Percentiles rank a stretch among this genome's conserved stretches.
phyloP scores from a whole-genome alignment of 2,329 filamentous ascomycete species.

The Orbilia javanica region DNA sequence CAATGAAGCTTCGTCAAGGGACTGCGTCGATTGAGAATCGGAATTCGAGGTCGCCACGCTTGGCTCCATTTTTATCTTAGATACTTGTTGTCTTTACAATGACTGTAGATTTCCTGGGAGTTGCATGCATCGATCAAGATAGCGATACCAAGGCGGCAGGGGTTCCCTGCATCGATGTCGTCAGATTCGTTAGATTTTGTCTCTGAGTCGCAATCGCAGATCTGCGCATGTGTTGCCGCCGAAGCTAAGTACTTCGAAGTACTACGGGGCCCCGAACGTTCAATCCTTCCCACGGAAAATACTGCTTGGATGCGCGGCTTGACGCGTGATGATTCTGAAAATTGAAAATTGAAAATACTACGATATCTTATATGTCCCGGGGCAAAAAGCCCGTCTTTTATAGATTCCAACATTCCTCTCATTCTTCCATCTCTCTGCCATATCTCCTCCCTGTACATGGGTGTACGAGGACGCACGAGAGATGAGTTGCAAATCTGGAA shows the following conservation, averaged over 20 bases:
- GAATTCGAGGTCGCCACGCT: background rate
- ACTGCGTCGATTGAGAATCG: background rate
- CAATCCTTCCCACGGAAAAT: too few species aligned
- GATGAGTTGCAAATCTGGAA: too few species aligned
- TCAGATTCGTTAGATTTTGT: background rate
- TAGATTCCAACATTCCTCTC: background rate
- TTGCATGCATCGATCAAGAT: too few species aligned
- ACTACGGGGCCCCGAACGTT: too few species aligned
- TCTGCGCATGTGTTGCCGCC: constrained; percentile 4
- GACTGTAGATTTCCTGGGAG: too few species aligned
- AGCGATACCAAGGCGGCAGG: background rate
- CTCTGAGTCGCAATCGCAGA: background rate
- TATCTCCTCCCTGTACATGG: too few species aligned
- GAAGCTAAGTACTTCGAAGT: too few species aligned
- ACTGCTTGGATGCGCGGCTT: too few species aligned
- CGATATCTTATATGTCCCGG: background rate
- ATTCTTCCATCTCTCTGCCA: background rate
- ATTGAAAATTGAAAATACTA: background rate
- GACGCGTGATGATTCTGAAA: too few species aligned
- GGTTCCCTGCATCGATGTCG: background rate
- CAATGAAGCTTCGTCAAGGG: background rate
- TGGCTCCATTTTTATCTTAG: background rate
- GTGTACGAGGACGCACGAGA: background rate
- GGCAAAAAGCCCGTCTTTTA: background rate
- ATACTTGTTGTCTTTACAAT: too few species aligned